These are phyloP conservation scores for Nicotiana undulata DNA, from an alignment of 257 asterid genomes.

Conservation along the genomic window DNA sequence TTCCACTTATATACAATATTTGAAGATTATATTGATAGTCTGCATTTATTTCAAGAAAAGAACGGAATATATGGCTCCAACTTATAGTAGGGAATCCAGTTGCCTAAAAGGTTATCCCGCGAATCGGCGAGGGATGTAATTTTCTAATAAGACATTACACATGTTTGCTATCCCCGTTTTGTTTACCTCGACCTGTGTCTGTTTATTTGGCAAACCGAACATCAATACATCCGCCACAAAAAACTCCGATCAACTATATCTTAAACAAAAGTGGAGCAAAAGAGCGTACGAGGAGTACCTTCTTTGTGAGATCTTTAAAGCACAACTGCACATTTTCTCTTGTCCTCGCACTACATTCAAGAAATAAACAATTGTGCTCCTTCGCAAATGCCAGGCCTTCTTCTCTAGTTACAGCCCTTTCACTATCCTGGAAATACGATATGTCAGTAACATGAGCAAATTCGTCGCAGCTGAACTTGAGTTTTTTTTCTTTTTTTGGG, in stretches of 20 bases:
- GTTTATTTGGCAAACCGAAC: background rate
- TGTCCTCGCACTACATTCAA: conserved; percentile 84
- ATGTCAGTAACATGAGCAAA: background rate
- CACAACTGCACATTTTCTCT: conserved; percentile 66
- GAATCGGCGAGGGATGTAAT: background rate
- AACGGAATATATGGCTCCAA: no score
- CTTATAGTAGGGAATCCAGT: no score
- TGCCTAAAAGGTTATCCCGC: no score
- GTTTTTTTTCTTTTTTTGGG: background rate
- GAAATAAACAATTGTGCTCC: conserved; percentile 53
- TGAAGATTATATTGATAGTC: no score
- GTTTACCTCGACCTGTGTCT: background rate
- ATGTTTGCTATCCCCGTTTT: background rate
- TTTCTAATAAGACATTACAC: background rate
- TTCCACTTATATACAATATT: no score
- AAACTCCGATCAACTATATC: background rate
- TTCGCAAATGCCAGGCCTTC: conserved; percentile 72
- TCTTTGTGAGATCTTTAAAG: conserved; percentile 58
- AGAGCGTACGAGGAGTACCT: conserved; percentile 29
- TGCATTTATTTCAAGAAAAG: no score
- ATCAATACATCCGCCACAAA: background rate
- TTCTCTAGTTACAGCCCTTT: conserved; percentile 63
- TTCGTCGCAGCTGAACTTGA: background rate
- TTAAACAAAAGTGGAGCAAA: background rate
- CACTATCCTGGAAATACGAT: conserved; percentile 49